Evolutionary conservation across 257 asterid genomes (phyloP), one percentile per base, ranked within the genome.

Genomic region (Echium plantagineum): DNA sequence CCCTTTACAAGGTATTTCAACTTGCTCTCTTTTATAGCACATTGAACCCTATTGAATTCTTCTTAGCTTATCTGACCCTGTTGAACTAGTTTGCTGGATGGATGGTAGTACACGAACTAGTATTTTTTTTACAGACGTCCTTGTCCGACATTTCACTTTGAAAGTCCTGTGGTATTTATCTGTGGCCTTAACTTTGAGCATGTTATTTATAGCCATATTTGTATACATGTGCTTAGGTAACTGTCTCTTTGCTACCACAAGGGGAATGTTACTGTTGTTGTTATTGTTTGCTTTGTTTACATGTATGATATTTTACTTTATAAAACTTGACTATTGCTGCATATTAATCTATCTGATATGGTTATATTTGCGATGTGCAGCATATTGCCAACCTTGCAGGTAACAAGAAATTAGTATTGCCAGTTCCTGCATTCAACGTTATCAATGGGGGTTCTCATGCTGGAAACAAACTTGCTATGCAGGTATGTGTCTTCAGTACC

Each of bases 391-490:
- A 89, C 74, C 64, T 93, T 24, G 90, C 98, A 42, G 97, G 98
- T 28, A 93, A 93, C 85, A 88, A 82, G 79, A 86, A 86, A 72
- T 68, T 93, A 76, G 96, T 93, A 64, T 84, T 93, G 66, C 98
- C 97, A 22, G 98, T 93, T 57, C 98, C 98, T 42, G 98, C 98
- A 57, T 93, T 93, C 81, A 93, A 93, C 72, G 98, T 93, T 51
- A 93, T 93, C 74, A 93, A 93, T 60, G 98, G 98, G 71, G 98
- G 97, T 74, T 93, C 98, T 19, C 98, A 89, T 63, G 98, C 98
- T 5, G 98, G 98, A 42, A 93, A 93, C 88, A 93, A 93, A 68
- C 97, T 93, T 58, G 98, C 98, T 59, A 93, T 93, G 98, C 98
- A 90, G 97, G 97, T 70, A 74, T 68, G 79, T 59, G 46, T 63